Evolutionary conservation across 2,329 filamentous ascomycete genomes (phyloP), one percentile per base, ranked within the genome.

Genomic region (Alternaria rosae): DNA sequence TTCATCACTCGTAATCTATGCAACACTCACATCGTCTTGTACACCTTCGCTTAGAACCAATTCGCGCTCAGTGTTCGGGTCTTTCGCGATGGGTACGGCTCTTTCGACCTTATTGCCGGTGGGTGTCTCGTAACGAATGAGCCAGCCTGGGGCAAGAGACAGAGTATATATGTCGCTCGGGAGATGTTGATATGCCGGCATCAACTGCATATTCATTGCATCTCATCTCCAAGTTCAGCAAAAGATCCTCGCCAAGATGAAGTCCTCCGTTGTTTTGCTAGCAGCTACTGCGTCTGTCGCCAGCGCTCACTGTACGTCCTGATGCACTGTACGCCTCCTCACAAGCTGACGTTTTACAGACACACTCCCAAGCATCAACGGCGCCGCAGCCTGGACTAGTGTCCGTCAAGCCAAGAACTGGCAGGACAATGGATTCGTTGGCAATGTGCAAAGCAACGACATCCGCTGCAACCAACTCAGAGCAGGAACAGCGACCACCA

Each of bases 381-480:
- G 59, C 10, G 52, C 47, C 12, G 32, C 35, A 9, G n/a, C 62
- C 17, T 64, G 62, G 62, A 21, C 51, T 2, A 38, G 55, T 6
- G 59, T 62, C 5, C 62, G 62, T 42, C 59, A 57, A 25, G 59
- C 62, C 20, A 61, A 62, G 11, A 64, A 64, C 54, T 62, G 59
- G 50, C 58, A 64, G 23, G 55, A 61, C 54, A 67, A 64, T n/a
- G 59, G 59, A 26, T 61, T 61, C 32, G 59, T 61, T 10, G 59
- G 59, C 32, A 61, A 69, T 15, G 67, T 70, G 12, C 58, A 57
- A 5, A 71, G 67, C 30, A 53, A 43, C 8, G 67, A 69, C 11
- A 78, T 78, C 47, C 72, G 75, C 35, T 78, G 76, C 72, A 60
- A 63, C 23, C 65, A 69, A 12, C 62, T 68, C 10, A 74, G 65